phyloP scores from a whole-genome alignment of 371 early-diverging fungal genomes.

The Ecytonucleospora hepatopenaei region DNA sequence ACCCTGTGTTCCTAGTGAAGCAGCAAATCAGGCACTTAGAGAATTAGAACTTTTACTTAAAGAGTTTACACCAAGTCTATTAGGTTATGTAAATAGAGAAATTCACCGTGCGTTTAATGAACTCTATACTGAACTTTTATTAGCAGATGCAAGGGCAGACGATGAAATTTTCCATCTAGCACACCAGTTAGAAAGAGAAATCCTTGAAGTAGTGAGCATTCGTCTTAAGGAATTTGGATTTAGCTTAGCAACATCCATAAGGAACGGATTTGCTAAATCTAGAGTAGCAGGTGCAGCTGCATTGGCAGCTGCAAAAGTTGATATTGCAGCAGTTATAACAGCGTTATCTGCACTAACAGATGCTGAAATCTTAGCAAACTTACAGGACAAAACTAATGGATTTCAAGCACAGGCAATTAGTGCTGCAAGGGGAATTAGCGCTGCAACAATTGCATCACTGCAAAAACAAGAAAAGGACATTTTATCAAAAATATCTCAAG shows the following conservation, averaged over 20 bases:
- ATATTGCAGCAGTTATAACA: not conserved
- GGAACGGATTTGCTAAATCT: not conserved
- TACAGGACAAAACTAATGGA: not conserved
- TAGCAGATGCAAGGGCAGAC: not conserved
- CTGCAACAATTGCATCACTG: not conserved
- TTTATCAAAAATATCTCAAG: not conserved
- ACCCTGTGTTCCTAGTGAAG: not conserved
- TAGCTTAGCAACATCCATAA: not conserved
- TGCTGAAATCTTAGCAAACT: not conserved
- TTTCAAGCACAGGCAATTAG: not conserved
- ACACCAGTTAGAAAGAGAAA: not conserved
- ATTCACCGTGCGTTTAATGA: not conserved
- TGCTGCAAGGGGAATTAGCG: not conserved
- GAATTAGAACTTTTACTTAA: not conserved
- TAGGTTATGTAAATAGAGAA: not conserved
- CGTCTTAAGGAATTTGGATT: not conserved
- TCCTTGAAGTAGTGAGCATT: not conserved
- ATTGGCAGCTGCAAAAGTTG: not conserved
- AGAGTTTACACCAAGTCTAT: not conserved
- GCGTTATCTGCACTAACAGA: not conserved
- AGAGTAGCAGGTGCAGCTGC: not conserved
- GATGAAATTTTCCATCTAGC: not conserved
- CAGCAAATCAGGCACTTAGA: not conserved
- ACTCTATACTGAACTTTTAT: not conserved
- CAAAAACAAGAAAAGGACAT: not conserved